phyloP scores from a whole-genome alignment of 768 basidiomycete genomes.

The Cubamyces lactineus region DNA sequence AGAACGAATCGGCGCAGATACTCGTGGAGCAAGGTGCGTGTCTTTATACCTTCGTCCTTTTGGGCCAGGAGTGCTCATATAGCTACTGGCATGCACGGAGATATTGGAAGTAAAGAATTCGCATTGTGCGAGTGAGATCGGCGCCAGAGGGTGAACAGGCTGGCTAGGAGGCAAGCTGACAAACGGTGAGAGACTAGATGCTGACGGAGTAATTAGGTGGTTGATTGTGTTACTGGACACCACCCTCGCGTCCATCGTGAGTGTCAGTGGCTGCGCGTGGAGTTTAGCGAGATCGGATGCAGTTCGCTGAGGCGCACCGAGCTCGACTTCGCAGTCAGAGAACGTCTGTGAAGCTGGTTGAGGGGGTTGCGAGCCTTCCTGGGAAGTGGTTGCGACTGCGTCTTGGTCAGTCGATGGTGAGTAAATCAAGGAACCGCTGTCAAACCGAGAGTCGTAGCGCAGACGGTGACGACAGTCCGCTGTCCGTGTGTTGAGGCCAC shows the following conservation, averaged over 20 bases:
- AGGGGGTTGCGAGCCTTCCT: not conserved
- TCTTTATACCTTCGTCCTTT: conserved; percentile 2
- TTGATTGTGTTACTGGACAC: too few species aligned
- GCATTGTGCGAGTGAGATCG: not conserved
- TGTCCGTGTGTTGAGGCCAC: too few species aligned
- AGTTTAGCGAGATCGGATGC: too few species aligned
- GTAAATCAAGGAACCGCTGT: not conserved
- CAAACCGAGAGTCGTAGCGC: not conserved
- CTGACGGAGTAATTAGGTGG: not conserved
- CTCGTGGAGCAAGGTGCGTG: not conserved
- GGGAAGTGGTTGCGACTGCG: not conserved
- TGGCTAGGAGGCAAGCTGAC: conserved; percentile 1
- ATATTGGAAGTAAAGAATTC: not conserved
- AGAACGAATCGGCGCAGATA: not conserved
- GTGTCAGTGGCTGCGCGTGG: too few species aligned
- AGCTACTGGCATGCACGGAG: too few species aligned
- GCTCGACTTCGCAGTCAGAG: not conserved
- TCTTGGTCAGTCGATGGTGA: too few species aligned
- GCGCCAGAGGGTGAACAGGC: not conserved
- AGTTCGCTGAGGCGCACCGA: too few species aligned
- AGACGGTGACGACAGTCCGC: too few species aligned
- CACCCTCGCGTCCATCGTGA: too few species aligned
- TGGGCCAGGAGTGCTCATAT: not conserved
- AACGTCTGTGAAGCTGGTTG: not conserved
- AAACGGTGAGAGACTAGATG: not conserved